phyloP scores from a whole-genome alignment of 108 stramenopile species.

The Cyclostephanos tholiformis region DNA sequence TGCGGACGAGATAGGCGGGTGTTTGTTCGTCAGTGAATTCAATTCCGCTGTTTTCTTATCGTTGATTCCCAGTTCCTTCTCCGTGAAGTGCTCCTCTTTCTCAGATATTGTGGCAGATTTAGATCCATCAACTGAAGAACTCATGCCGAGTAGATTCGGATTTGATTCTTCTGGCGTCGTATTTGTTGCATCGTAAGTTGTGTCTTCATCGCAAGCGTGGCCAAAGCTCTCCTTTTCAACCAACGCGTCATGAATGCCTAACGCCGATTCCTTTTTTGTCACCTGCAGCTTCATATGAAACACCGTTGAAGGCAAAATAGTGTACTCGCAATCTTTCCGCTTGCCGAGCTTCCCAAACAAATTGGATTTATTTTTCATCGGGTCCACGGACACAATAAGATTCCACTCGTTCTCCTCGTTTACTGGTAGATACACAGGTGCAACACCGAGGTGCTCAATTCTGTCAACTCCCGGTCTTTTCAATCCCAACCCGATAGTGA shows the following conservation, averaged over 20 bases:
- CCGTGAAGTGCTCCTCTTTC: no score
- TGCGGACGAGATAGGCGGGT: no score
- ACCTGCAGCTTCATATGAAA: constrained; percentile 27
- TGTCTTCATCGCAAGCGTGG: not conserved
- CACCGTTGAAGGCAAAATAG: constrained; percentile 13
- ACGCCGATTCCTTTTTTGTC: not conserved
- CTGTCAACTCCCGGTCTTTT: not conserved
- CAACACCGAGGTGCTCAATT: constrained; percentile 25
- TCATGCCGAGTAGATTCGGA: not conserved
- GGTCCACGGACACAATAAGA: constrained; percentile 12
- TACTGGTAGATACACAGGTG: constrained; percentile 23
- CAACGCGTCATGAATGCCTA: not conserved
- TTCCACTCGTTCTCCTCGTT: constrained; percentile 1
- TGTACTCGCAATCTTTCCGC: constrained; percentile 7
- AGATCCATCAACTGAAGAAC: not conserved
- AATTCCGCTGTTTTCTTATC: no score
- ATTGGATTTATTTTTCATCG: not conserved
- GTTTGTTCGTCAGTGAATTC: no score
- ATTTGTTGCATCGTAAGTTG: not conserved
- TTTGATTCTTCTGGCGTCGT: not conserved
- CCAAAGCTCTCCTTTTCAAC: not conserved
- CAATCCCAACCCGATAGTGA: constrained; percentile 28
- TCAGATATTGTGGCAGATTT: not conserved
- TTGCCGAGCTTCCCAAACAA: not conserved
- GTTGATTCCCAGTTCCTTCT: no score